Evolutionary conservation across 345 rosid species (phyloP).

Genomic region (Sonneratia caseolaris): DNA sequence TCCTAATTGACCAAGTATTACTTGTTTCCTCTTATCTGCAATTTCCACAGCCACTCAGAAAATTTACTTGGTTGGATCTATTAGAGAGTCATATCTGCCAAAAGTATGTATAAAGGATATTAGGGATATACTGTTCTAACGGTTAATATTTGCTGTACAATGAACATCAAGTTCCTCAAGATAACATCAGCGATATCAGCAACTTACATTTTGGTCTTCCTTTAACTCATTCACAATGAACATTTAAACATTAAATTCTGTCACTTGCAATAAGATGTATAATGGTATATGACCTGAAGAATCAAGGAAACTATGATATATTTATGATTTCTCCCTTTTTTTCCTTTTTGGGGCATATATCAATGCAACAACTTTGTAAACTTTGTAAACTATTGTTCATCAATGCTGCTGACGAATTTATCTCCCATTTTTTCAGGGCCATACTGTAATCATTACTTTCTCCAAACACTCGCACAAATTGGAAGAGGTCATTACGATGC

Average conservation of each 20-base stretch:
- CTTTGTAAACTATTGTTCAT: not conserved
- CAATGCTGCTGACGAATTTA: not conserved
- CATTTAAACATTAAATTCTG: not conserved
- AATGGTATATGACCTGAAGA: not conserved
- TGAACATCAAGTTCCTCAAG: not conserved
- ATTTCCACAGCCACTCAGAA: not conserved
- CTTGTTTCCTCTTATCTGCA: not conserved
- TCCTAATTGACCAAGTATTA: not conserved
- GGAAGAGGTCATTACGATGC: conserved; percentile 70
- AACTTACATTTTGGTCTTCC: not conserved
- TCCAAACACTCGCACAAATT: conserved; percentile 65
- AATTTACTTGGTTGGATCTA: not conserved
- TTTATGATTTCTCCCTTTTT: not conserved
- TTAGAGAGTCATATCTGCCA: not conserved
- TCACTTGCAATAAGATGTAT: not conserved
- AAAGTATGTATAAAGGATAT: not conserved
- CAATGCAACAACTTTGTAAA: not conserved
- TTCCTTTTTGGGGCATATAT: not conserved
- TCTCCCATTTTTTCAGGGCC: conserved; percentile 31
- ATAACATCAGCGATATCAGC: not conserved
- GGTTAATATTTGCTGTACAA: not conserved
- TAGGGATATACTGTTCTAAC: not conserved
- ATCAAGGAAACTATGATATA: not conserved
- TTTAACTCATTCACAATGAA: not conserved
- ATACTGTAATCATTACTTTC: conserved; percentile 82